Evolutionary conservation across 1,139 yeast species (phyloP).

Genomic region (Saccharomycopsis crataegensis): DNA sequence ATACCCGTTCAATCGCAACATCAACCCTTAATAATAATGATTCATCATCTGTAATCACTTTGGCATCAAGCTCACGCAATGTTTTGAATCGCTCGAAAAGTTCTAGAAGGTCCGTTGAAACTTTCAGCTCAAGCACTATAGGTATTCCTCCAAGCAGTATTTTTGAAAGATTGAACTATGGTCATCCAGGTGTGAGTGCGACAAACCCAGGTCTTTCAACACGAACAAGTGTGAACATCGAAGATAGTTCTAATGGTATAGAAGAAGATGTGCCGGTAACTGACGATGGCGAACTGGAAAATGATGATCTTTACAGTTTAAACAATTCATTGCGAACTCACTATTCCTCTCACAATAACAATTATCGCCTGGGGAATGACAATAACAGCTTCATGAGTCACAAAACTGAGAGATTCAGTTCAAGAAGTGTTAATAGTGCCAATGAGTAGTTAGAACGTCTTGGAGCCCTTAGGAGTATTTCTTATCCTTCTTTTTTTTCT

Average conservation of each 20-base stretch:
- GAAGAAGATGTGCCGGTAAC: neutral
- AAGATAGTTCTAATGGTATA: neutral
- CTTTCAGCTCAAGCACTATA: slow-evolving; percentile 19
- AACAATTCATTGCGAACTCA: slow-evolving; percentile 15
- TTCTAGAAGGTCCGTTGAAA: slow-evolving; percentile 19
- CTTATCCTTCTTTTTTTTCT: neutral
- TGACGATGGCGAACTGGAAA: neutral
- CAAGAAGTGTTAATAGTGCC: neutral
- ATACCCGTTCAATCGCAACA: slow-evolving; percentile 13
- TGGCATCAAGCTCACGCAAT: slow-evolving; percentile 18
- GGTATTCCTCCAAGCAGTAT: slow-evolving; percentile 20
- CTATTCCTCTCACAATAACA: slow-evolving; percentile 1
- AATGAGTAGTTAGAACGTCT: neutral
- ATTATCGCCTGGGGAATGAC: slow-evolving; percentile 4
- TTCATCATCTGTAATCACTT: slow-evolving; percentile 17
- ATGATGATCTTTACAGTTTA: slow-evolving; percentile 17
- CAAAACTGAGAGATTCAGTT: slow-evolving; percentile 11
- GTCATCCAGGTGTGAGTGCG: neutral
- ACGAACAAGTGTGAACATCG: neutral
- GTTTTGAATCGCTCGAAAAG: slow-evolving; percentile 18
- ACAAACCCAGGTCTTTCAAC: neutral
- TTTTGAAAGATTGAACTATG: slow-evolving; percentile 17
- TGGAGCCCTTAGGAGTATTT: neutral
- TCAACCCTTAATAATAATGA: slow-evolving; percentile 18
- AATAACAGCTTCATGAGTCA: slow-evolving; percentile 11